Evolutionary conservation across 2,329 filamentous ascomycete species (phyloP), one percentile per base, ranked within the genome.

Genomic region (Biscogniauxia marginata): DNA sequence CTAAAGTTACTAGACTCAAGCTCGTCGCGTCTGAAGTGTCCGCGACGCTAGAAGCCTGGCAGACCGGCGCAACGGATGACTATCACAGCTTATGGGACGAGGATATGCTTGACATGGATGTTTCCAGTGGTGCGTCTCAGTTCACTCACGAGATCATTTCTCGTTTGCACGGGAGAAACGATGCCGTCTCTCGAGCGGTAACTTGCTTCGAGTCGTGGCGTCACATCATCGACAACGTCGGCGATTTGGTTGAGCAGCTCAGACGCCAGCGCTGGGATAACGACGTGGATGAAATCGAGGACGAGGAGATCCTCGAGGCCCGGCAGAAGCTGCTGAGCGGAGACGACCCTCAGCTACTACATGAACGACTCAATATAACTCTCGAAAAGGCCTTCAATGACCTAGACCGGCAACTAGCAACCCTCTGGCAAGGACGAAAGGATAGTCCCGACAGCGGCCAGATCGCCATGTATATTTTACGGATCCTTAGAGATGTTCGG

Each of bases 191-290:
- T 34, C 77, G 76, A 52, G 83, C 87, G 0, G 77, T 87, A 1
- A 76, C 81, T 11, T 78, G 81, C 47, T 95, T 95, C 67, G 80
- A 85, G 56, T 79, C 80, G 1, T 97, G 93, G 92, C 82, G 85
- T 47, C 77, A 79, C n/a, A 82, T 87, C 4, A 83, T 96, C n/a
- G 82, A 87, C 57, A 84, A 86, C 52, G 83, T 89, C 13, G 81
- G 80, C 46, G 76, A 78, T 18, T 78, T 87, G 3, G 81, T 92
- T 7, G 84, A 85, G 44, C 79, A 84, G 56, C 81, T 95, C 64
- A 83, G 79, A 58, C 82, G 83, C 48, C 84, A 87, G 62, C 83
- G 85, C 54, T 93, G 90, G 89, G 88, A 93, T 60, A 87, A 90
- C 54, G 88, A 90, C 58, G 79, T 86, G 23, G 85, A 88, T 50